phyloP scores from a whole-genome alignment of 257 asterid species.

The Ajuga chamaepitys region DNA sequence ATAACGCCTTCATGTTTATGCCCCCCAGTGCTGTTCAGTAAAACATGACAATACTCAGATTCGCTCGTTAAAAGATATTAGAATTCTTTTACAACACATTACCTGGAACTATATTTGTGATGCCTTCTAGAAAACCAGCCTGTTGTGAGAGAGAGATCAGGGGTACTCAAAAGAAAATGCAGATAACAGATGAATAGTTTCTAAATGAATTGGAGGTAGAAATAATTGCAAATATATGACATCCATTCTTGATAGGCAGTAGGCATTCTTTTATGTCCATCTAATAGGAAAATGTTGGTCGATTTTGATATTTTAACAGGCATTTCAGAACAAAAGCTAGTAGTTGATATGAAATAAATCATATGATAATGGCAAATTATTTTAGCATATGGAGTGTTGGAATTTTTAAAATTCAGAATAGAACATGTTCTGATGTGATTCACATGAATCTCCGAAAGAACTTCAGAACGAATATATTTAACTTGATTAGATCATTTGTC shows the following conservation, averaged over 20 bases:
- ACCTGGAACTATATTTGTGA: slow-evolving; percentile 85
- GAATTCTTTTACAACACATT: slow-evolving; percentile 1
- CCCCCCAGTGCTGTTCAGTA: slow-evolving; percentile 62
- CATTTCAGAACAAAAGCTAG: background rate
- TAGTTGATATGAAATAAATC: background rate
- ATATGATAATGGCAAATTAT: background rate
- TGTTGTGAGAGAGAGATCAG: slow-evolving; percentile 13
- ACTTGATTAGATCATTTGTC: background rate
- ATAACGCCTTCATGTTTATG: slow-evolving; percentile 57
- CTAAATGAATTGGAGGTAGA: background rate
- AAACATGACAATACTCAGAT: background rate
- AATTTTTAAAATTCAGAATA: background rate
- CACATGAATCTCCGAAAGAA: background rate
- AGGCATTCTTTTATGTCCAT: background rate
- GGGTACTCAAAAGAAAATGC: background rate
- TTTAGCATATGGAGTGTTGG: background rate
- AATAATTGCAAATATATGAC: background rate
- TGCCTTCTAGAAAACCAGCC: slow-evolving; percentile 94
- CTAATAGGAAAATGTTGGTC: background rate
- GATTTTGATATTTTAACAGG: background rate
- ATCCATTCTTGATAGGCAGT: background rate
- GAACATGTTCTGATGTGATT: background rate
- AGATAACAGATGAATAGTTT: background rate
- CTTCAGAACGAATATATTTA: background rate
- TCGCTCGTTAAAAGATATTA: background rate